These are phyloP conservation scores for Priceomyces fermenticarens DNA, from an alignment of 805 yeast genomes.

Conservation along the genomic window DNA sequence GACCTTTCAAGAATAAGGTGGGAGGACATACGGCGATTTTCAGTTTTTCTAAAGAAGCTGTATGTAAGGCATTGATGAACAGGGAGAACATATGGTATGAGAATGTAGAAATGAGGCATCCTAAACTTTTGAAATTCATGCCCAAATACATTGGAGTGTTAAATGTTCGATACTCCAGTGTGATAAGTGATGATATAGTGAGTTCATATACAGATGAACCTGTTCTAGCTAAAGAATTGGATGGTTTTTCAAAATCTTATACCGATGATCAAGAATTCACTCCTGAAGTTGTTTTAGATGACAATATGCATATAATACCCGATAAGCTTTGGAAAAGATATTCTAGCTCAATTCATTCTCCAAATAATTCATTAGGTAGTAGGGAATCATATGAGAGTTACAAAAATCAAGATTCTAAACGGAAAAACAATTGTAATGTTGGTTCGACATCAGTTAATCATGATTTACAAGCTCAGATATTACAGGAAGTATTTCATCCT, in stretches of 20 bases:
- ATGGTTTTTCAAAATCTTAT: not conserved
- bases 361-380: conserved; percentile 6
- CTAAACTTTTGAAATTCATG: conserved; percentile 78
- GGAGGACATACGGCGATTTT: conserved; percentile 99
- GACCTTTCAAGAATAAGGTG: conserved; percentile 90
- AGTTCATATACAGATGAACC: not conserved
- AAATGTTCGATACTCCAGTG: conserved; percentile 76
- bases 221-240: conserved; percentile 1
- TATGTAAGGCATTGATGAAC: conserved; percentile 88
- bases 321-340: conserved; percentile 68
- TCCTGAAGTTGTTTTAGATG: conserved; percentile 88
- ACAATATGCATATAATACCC: conserved; percentile 89
- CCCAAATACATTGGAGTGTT: conserved; percentile 93
- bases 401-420: not conserved
- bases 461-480: conserved; percentile 36
- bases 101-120: conserved; percentile 73
- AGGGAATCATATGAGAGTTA: conserved; percentile 3
- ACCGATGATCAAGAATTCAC: conserved; percentile 30
- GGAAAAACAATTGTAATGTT: conserved; percentile 2
- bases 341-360: conserved; percentile 32
- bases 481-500: conserved; percentile 37
- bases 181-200: conserved; percentile 27
- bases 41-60: conserved; percentile 85
- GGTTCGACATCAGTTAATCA: conserved; percentile 37
- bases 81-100: conserved; percentile 93